These are phyloP conservation scores for Calvatia gigantea DNA, from an alignment of 768 basidiomycete species.

Conservation along the genomic window DNA sequence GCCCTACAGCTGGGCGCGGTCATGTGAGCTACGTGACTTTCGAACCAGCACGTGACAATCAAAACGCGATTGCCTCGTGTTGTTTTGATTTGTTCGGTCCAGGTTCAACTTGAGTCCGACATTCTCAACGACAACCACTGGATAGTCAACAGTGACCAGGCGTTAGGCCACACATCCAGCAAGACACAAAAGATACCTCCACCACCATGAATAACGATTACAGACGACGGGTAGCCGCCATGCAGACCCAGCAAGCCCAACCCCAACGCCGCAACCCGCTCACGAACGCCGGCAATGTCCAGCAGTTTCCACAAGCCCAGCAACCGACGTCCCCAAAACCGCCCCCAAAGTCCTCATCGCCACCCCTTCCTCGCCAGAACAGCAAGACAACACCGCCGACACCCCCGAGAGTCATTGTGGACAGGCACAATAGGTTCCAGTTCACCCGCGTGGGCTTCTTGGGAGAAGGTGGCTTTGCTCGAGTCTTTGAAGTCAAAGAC, in stretches of 20 bases:
- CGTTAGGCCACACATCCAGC: conserved; percentile 10
- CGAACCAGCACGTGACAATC: conserved; percentile 11
- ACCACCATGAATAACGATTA: conserved; percentile 5
- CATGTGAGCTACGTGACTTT: conserved; percentile 6
- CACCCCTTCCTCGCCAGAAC: conserved; percentile 79
- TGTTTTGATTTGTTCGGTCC: background rate
- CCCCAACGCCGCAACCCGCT: conserved; percentile 9
- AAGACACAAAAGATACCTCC: conserved; percentile 11
- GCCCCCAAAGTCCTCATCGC: conserved; percentile 42
- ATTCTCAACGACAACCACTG: background rate
- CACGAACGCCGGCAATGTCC: conserved; percentile 13
- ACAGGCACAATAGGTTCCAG: conserved; percentile 52
- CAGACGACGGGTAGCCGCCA: conserved; percentile 8
- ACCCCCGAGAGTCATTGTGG: conserved; percentile 72
- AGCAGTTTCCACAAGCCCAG: conserved; percentile 19
- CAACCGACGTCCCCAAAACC: conserved; percentile 31
- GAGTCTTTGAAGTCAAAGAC: conserved; percentile 94
- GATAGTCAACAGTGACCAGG: conserved; percentile 5
- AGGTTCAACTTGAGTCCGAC: background rate
- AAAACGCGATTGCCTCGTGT: conserved; percentile 14
- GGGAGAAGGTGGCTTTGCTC: conserved; percentile 96
- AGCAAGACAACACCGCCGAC: conserved; percentile 79
- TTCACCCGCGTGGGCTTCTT: conserved; percentile 78
- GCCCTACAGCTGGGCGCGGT: too few species aligned
- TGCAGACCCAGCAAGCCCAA: conserved; percentile 17